Percentiles rank a stretch among this genome's conserved stretches.
Conservation (phyloP, 2,329 filamentous ascomycete species). For the Cordyceps cateniannulata region DNA sequence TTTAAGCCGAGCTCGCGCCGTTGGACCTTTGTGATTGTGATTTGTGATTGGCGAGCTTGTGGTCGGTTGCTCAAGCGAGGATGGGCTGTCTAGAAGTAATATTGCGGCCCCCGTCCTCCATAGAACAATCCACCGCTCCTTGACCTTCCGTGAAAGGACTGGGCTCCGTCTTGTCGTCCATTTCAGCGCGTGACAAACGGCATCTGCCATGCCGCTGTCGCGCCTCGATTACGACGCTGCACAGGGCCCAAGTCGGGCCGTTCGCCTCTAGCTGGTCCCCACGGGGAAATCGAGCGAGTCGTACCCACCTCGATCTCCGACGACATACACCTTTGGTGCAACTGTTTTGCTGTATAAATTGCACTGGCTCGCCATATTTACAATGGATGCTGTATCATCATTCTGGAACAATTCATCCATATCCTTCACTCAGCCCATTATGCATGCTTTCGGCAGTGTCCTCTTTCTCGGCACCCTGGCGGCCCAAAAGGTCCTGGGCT, state of each 20-base stretch:
- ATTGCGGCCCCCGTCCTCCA: background rate
- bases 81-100: background rate
- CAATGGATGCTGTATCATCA: background rate
- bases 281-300: constrained; percentile 2
- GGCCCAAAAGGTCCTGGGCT: constrained; percentile 44
- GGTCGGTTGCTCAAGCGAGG: background rate
- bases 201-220: background rate
- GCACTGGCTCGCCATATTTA: background rate
- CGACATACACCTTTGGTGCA: background rate
- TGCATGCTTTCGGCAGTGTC: constrained; percentile 44
- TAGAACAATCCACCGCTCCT: background rate
- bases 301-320: constrained; percentile 6
- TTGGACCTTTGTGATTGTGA: background rate
- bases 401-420: constrained; percentile 15
- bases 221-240: background rate
- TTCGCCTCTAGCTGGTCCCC: background rate
- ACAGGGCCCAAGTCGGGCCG: constrained; percentile 6
- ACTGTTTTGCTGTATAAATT: background rate
- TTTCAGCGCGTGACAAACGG: background rate
- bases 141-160: constrained; percentile 6
- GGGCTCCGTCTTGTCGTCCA: background rate
- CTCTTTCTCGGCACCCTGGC: constrained; percentile 45
- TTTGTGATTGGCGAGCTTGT: no score
- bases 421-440: constrained; percentile 28
- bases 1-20: background rate